A percentile compares a stretch with the other conserved stretches of the same genome.
phyloP scores from a whole-genome alignment of 306 rosid genomes.

The Clitoria ternatea region DNA sequence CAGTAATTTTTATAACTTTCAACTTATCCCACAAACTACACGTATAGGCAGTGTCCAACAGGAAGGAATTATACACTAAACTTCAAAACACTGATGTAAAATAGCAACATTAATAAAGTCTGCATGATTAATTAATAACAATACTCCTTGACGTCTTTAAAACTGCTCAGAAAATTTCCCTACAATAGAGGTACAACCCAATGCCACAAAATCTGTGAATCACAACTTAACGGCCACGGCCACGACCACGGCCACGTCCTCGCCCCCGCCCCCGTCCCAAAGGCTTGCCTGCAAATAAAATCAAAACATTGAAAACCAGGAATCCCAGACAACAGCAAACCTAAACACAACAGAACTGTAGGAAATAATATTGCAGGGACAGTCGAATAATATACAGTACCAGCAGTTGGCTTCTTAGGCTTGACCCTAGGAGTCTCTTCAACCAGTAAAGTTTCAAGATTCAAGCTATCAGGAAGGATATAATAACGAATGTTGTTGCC shows the following conservation, averaged over 20 bases:
- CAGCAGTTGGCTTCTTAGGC: slow-evolving; percentile 97
- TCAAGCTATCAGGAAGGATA: slow-evolving; percentile 50
- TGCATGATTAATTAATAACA: slow-evolving; percentile 14
- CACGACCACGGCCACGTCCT: slow-evolving; percentile 88
- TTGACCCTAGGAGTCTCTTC: slow-evolving; percentile 73
- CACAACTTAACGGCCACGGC: slow-evolving; percentile 58
- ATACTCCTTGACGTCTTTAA: slow-evolving; percentile 31
- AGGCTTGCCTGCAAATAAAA: slow-evolving; percentile 60
- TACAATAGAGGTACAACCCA: slow-evolving; percentile 47
- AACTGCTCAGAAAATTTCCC: slow-evolving; percentile 31
- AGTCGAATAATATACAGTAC: slow-evolving; percentile 33
- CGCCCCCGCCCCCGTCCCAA: slow-evolving; percentile 79
- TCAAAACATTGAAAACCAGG: slow-evolving; percentile 4
- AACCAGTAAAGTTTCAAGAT: slow-evolving; percentile 44
- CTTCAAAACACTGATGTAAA: slow-evolving; percentile 16
- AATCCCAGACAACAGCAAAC: not conserved
- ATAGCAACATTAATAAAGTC: slow-evolving; percentile 27
- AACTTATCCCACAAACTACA: not conserved
- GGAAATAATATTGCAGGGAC: not conserved
- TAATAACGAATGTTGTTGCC: slow-evolving; percentile 91
- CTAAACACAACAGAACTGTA: not conserved
- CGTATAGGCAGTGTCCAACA: not conserved
- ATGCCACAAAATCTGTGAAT: slow-evolving; percentile 33
- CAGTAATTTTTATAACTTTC: not conserved
- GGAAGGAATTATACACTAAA: slow-evolving; percentile 12